phyloP scores from a whole-genome alignment of 176 grass and related monocot genomes.

The Pharus latifolius region DNA sequence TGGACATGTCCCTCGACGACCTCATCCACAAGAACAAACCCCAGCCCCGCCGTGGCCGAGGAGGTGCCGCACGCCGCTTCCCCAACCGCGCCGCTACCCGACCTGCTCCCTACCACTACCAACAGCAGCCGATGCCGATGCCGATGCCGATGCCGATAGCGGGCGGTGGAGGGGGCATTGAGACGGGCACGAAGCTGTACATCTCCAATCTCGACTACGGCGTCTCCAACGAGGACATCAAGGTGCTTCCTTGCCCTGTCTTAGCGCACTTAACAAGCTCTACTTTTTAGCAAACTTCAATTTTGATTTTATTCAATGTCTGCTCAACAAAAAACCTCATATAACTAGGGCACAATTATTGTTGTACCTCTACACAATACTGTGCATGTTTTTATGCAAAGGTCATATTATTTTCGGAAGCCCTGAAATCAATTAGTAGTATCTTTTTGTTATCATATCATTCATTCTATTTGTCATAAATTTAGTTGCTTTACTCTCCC shows the following conservation, averaged over 20 bases:
- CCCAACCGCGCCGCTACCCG: slow-evolving; percentile 27
- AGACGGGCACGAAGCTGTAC: slow-evolving; percentile 53
- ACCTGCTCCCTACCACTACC: slow-evolving; percentile 19
- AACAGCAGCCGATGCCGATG: background rate
- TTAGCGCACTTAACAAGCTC: background rate
- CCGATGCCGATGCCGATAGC: slow-evolving; percentile 1
- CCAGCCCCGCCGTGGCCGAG: background rate
- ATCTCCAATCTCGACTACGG: slow-evolving; percentile 68
- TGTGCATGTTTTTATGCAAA: background rate
- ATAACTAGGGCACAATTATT: too few species aligned
- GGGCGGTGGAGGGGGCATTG: background rate
- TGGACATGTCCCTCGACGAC: slow-evolving; percentile 72
- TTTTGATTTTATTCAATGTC: too few species aligned
- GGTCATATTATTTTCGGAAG: background rate
- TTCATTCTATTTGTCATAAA: too few species aligned
- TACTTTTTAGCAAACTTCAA: background rate
- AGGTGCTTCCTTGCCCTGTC: slow-evolving; percentile 5
- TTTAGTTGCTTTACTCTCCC: background rate
- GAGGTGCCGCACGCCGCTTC: slow-evolving; percentile 14
- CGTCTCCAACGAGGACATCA: slow-evolving; percentile 68
- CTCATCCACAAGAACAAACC: slow-evolving; percentile 65
- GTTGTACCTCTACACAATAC: too few species aligned
- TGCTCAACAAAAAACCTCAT: too few species aligned
- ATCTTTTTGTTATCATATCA: background rate
- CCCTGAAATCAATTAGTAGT: background rate